Base-by-base conservation (phyloP, 331 rosid genomes). In the Rhamnella rubrinervis region DNA sequence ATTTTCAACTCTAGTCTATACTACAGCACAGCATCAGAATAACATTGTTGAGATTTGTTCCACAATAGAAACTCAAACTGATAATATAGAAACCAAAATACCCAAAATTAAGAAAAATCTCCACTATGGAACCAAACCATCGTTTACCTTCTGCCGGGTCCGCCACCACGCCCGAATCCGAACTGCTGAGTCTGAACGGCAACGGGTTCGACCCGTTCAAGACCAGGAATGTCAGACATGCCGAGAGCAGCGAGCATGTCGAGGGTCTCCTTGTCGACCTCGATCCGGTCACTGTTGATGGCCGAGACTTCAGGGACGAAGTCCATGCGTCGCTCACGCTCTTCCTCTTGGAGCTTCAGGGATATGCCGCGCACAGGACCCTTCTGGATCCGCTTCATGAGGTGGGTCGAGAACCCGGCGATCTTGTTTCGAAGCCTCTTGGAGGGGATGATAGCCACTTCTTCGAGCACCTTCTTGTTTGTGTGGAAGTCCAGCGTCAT, bases 281-380 rank as follows among this genome's bases (percentile, higher is more conserved):
- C 72, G 37, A 91, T 83, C 1, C 50, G 81, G 0, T 88, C 89
- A 17, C 73, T 82, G 41, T 39, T 63, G 19, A 91, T 83, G 47
- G 96, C 91, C 1, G 96, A 91, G 35, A 76, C 80, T 0, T 87
- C 93, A 1, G 96, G 97, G 3, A 91, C 96, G 66, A 82, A 88
- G 70, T 91, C 97, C 96, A 91, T 85, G 37, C 91, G 84, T 25
- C 93, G 88, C 77, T 91, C 91, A 4, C 93, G 74, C 82, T 91
- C 96, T 60, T 91, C 96, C 77, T 87, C 97, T 68, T 91, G 93
- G 5, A 91, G 93, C 82, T 86, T 91, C 17, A 91, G 72, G 0
- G 97, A 88, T 71, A 91, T 88, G 0, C 97, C 97, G 5, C 91
- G 84, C 7, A 91, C 92, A 0, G 97, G 83, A 8, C 96, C 97